phyloP scores from a whole-genome alignment of 2,329 filamentous ascomycete species.

The Dothidotthia symphoricarpi region DNA sequence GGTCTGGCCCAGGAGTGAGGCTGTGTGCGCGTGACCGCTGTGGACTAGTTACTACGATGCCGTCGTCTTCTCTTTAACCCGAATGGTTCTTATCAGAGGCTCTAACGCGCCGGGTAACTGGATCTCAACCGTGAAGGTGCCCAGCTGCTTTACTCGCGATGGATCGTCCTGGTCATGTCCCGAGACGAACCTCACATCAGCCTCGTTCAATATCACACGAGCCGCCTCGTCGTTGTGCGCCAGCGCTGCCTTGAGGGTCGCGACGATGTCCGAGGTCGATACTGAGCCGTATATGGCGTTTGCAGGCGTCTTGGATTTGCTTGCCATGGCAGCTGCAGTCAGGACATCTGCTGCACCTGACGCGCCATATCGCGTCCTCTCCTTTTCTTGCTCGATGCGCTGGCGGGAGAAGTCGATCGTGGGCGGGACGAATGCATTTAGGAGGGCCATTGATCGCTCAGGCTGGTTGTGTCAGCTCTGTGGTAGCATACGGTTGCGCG shows the following conservation, averaged over 20 bases:
- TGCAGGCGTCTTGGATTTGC: conserved; percentile 24
- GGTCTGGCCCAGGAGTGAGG: conserved; percentile 5
- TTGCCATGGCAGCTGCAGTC: conserved; percentile 34
- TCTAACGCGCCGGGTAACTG: conserved; percentile 49
- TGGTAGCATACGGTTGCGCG: background rate
- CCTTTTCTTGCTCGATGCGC: conserved; percentile 42
- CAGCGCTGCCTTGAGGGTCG: conserved; percentile 50
- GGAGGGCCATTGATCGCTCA: conserved; percentile 47
- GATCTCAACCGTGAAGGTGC: conserved; percentile 54
- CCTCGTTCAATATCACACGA: conserved; percentile 50
- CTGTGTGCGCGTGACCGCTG: conserved; percentile 5
- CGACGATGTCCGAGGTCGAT: conserved; percentile 53
- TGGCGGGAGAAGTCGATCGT: conserved; percentile 51
- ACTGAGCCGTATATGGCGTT: conserved; percentile 55
- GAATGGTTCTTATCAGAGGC: conserved; percentile 32
- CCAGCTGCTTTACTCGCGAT: conserved; percentile 53
- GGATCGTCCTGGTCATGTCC: conserved; percentile 37
- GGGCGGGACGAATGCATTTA: conserved; percentile 50
- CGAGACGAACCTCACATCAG: conserved; percentile 52
- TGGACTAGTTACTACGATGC: conserved; percentile 11
- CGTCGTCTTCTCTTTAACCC: conserved; percentile 33
- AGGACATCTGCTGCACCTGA: conserved; percentile 39
- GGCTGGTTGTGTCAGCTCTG: conserved; percentile 36
- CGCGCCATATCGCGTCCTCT: conserved; percentile 33
- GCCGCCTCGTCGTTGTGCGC: conserved; percentile 53